Percentiles rank a stretch among this genome's conserved stretches.
These are phyloP conservation scores for Setaria viridis DNA, from an alignment of 202 grass and related monocot species.

Conservation along the genomic window DNA sequence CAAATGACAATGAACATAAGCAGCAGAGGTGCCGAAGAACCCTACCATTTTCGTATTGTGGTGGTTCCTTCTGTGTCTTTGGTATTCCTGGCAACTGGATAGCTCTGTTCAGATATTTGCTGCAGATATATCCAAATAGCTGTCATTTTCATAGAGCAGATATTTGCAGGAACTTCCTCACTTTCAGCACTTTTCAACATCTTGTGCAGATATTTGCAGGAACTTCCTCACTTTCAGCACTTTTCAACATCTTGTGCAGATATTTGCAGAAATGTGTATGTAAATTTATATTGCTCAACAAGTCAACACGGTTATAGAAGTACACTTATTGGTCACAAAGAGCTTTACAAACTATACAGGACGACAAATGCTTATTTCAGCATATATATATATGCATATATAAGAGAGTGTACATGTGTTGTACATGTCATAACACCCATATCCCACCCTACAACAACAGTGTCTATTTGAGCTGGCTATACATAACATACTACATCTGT, in stretches of 20 bases:
- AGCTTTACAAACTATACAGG: slow-evolving; percentile 23
- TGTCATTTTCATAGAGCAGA: slow-evolving; percentile 48
- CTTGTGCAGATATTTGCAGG: neutral
- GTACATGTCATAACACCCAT: slow-evolving; percentile 25
- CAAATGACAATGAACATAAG: slow-evolving; percentile 38
- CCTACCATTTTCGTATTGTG: slow-evolving; percentile 36
- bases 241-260: neutral
- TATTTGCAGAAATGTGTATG: neutral
- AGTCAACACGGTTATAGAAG: neutral
- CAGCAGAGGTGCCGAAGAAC: slow-evolving; percentile 39
- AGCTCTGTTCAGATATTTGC: slow-evolving; percentile 44
- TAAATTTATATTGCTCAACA: slow-evolving; percentile 24
- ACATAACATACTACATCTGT: slow-evolving; percentile 70
- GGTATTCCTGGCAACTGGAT: neutral
- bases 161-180: slow-evolving; percentile 47
- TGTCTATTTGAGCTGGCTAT: slow-evolving; percentile 23
- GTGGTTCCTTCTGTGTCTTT: slow-evolving; percentile 28
- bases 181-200: slow-evolving; percentile 19
- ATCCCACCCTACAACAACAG: slow-evolving; percentile 30
- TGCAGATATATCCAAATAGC: slow-evolving; percentile 45
- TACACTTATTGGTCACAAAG: slow-evolving; percentile 14
- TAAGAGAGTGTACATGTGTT: neutral
- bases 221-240: too few species aligned
- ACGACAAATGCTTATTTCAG: slow-evolving; percentile 30
- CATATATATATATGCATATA: slow-evolving; percentile 29